Base-by-base conservation (phyloP, 257 asterid genomes). In the Mentha longifolia region DNA sequence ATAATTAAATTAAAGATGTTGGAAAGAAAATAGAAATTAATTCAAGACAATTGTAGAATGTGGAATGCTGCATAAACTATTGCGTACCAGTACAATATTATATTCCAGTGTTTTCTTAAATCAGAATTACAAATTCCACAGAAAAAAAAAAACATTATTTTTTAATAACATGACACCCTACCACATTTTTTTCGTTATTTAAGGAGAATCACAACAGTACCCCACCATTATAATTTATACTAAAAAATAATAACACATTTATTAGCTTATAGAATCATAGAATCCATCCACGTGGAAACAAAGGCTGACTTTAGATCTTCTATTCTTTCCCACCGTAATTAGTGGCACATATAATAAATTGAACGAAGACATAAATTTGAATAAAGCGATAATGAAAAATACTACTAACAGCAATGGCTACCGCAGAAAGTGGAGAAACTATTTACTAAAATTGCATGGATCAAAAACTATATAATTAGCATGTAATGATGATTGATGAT, bases 401-500 rank as follows among this genome's bases (percentile, higher is more conserved):
- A 49, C n/a, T n/a, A 49, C 3, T 15, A 49, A 49, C 6, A 49
- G 55, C 55, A 49, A 49, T 7, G 19, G 22, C 22, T 49, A 49
- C 56, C 56, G 25, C 56, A 5, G 2, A 49, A 50, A 50, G 56
- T 50, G 56, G 28, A 50, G 56, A 50, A 50, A 50, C 56, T 50
- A 16, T 50, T 50, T 50, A 10, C 9, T 50, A 11, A n/a, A 16
- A 7, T 16, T 50, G 56, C 56, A 50, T 47, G 54, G 19, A 15
- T 35, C 37, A 33, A 33, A 46, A 0, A 47, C 54, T 50, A 50
- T 16, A 16, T 16, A 7, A n/a, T 16, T 14, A 46, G 52, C 25
- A 17, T 50, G 56, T 17, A 50, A 50, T 50, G 25, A 50, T 50
- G 25, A 16, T 50, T 7, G 25, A 50, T 16, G 55, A 49, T 16